phyloP scores from a whole-genome alignment of 2,329 filamentous ascomycete genomes.

The Paraphaeosphaeria sporulosa region DNA sequence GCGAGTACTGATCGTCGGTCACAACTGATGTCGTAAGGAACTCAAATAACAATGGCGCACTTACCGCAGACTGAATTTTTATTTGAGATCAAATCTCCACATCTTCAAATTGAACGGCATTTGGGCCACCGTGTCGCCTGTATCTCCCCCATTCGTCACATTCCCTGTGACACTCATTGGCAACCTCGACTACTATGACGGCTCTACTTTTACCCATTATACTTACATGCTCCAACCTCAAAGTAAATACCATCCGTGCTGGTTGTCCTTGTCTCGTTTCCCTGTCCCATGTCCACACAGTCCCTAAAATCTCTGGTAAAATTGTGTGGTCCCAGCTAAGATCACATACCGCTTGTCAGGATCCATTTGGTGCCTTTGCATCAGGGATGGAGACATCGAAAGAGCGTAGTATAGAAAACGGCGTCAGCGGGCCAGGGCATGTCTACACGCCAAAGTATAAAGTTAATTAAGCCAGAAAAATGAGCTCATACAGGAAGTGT shows the following conservation, averaged over 20 bases:
- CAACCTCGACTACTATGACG: neutral
- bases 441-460: neutral
- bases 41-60: too few relatives aligned
- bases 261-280: neutral
- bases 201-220: too few relatives aligned
- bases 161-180: neutral
- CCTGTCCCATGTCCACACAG: neutral
- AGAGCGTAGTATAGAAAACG: neutral
- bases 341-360: neutral
- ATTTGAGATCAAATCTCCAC: neutral
- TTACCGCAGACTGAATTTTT: too few relatives aligned
- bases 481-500: too few relatives aligned
- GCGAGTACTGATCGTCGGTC: too few relatives aligned
- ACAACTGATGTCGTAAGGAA: neutral
- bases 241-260: neutral
- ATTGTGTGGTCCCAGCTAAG: neutral
- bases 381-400: slow-evolving; percentile 1
- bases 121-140: neutral
- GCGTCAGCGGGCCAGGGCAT: neutral
- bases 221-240: neutral
- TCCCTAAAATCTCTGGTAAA: neutral
- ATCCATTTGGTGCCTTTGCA: neutral
- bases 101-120: neutral
- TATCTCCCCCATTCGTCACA: neutral
- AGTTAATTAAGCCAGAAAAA: too few relatives aligned